Conservation (phyloP, 2,329 filamentous ascomycete species). For the Gremmenia infestans region DNA sequence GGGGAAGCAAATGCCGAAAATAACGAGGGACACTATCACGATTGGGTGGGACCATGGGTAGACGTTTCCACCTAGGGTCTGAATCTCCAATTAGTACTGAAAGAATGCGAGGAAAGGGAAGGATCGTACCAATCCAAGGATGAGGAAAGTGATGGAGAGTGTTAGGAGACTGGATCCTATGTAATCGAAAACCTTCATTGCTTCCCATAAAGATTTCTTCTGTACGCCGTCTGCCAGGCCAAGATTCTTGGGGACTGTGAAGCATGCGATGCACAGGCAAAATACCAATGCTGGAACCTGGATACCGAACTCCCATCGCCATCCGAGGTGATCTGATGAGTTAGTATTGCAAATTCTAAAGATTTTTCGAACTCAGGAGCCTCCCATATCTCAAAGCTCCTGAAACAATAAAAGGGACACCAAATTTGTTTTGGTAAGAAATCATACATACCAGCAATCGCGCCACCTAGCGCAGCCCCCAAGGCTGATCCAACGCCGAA, state of each 20-base stretch:
- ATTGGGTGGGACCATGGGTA: conserved; percentile 58
- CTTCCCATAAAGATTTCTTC: conserved; percentile 41
- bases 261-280: conserved; percentile 40
- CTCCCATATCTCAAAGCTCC: too few relatives aligned
- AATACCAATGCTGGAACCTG: conserved; percentile 50
- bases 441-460: conserved; percentile 47
- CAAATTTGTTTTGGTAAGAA: too few relatives aligned
- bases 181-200: conserved; percentile 53
- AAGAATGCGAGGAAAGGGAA: neutral
- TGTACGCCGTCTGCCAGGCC: conserved; percentile 41
- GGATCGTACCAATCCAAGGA: conserved; percentile 49
- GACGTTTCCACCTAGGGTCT: conserved; percentile 61
- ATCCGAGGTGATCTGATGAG: conserved; percentile 52
- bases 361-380: too few relatives aligned
- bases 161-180: conserved; percentile 50
- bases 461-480: conserved; percentile 65
- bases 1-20: conserved; percentile 45
- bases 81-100: conserved; percentile 4
- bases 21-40: conserved; percentile 45
- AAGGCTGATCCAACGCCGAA: conserved; percentile 54
- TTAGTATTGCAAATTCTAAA: too few relatives aligned
- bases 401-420: too few relatives aligned
- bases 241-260: conserved; percentile 48
- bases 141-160: conserved; percentile 47
- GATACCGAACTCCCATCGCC: conserved; percentile 67